phyloP scores from a whole-genome alignment of 2,329 filamentous ascomycete genomes.

The Diaporthe sp. region DNA sequence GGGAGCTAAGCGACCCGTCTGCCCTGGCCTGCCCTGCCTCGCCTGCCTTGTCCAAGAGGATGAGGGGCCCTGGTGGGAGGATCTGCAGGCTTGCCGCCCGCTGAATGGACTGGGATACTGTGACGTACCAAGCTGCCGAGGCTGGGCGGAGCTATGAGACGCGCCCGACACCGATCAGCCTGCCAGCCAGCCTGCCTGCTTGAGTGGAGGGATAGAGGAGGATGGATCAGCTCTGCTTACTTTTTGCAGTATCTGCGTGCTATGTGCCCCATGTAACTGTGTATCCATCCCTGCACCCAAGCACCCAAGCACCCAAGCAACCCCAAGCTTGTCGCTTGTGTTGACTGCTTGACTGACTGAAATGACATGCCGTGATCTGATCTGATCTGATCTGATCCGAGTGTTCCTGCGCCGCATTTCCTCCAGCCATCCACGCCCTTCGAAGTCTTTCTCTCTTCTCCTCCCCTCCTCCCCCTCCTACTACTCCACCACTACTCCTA shows the following conservation, averaged over 20 bases:
- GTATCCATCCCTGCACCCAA: neutral
- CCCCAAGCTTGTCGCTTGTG: neutral
- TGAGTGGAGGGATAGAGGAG: too few species aligned
- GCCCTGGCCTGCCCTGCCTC: too few species aligned
- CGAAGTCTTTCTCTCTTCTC: too few species aligned
- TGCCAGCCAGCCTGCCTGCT: too few species aligned
- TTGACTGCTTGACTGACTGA: too few species aligned
- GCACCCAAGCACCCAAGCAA: neutral
- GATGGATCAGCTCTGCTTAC: slow-evolving; percentile 14
- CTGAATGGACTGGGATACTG: neutral
- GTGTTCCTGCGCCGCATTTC: slow-evolving; percentile 8
- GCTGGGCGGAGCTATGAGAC: slow-evolving; percentile 19
- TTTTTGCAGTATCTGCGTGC: too few species aligned
- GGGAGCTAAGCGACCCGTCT: neutral
- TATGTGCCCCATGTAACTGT: neutral
- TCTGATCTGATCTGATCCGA: slow-evolving; percentile 16
- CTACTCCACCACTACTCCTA: neutral
- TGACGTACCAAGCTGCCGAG: slow-evolving; percentile 26
- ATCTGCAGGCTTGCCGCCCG: neutral
- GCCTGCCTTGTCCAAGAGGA: too few species aligned
- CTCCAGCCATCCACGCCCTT: neutral
- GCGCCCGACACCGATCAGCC: slow-evolving; percentile 12
- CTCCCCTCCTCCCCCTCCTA: neutral
- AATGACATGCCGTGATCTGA: slow-evolving; percentile 11
- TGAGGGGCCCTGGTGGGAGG: slow-evolving; percentile 13